These are phyloP conservation scores for Mycosphaerella sp. DNA, from an alignment of 2,329 filamentous ascomycete genomes.

Conservation along the genomic window DNA sequence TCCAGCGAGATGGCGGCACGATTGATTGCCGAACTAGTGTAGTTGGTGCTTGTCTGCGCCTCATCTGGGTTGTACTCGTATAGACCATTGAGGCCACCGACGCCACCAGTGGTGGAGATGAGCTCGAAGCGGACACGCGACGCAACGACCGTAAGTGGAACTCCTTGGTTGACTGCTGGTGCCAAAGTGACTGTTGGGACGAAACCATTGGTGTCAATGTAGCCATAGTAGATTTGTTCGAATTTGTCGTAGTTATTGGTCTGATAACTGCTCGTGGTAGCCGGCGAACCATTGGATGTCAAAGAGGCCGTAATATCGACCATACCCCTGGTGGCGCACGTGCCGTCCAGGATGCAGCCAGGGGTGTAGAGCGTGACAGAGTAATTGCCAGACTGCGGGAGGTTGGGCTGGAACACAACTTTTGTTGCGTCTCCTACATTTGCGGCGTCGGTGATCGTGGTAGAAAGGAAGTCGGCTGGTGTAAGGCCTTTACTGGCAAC, in stretches of 20 bases:
- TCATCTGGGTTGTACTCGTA: conserved; percentile 76
- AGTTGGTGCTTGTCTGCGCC: conserved; percentile 53
- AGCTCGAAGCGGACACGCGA: conserved; percentile 76
- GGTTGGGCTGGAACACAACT: conserved; percentile 75
- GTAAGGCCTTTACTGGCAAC: conserved; percentile 59
- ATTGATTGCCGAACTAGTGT: conserved; percentile 68
- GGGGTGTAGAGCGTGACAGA: conserved; percentile 87
- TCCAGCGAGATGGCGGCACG: conserved; percentile 65
- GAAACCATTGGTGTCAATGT: conserved; percentile 75
- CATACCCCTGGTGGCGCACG: conserved; percentile 68
- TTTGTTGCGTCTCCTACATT: conserved; percentile 50
- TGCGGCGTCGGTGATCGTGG: conserved; percentile 48
- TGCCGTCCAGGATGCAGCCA: conserved; percentile 73
- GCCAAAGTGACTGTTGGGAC: conserved; percentile 71
- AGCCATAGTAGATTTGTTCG: conserved; percentile 81
- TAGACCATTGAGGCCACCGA: conserved; percentile 80
- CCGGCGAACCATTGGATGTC: conserved; percentile 43
- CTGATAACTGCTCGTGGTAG: conserved; percentile 65
- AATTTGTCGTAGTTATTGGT: conserved; percentile 97
- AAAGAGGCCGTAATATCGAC: conserved; percentile 75
- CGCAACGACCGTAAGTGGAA: conserved; percentile 73
- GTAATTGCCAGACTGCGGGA: conserved; percentile 86
- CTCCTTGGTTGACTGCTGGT: conserved; percentile 59
- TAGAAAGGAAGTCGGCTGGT: conserved; percentile 69
- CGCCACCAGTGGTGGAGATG: conserved; percentile 64